Evolutionary conservation across 1,284 basidiomycete genomes (phyloP), one percentile per base, ranked within the genome.

Genomic region (Garcileccinum viscosum): DNA sequence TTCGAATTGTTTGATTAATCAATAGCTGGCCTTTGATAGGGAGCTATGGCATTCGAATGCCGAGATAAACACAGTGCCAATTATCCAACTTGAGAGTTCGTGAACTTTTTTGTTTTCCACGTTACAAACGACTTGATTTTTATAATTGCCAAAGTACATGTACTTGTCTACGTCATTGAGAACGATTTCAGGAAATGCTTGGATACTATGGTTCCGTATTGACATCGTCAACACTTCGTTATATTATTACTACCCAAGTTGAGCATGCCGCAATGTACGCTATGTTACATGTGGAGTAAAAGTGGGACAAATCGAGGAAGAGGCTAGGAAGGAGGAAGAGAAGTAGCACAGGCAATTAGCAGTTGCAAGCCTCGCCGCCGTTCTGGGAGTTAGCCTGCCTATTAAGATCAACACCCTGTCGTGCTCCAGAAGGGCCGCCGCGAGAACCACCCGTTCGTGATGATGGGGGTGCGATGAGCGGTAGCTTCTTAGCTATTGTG

Each of bases 401-500:
- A 83, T 91, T 93, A 70, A 95, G 87, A 80, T 95, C 91, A 33
- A 95, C 90, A 53, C 91, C 91, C 70, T 88, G 79, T 74, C 87
- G 83, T 73, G 84, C 82, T 58, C 85, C 82, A 68, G 72, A 69
- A 32, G 72, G 74, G 66, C 83, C 82, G 22, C 80, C 74, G 32
- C 89, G 86, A 67, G 83, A 81, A 64, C 85, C 84, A 58, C 82
- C 88, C 65, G 87, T 82, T 73, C 90, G 82, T 67, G 89, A 83
- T 59, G 90, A 82, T 66, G 90, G 87, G 56, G 92, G 88, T 62
- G 91, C 90, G n/a, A 87, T 90, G 70, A 91, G 83, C 15, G 93
- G 93, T 14, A 95, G 84, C 76, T 94, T 95, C 89, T 93, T 93
- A 77, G 93, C 93, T 95, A 75, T 71, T 66, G 64, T 67, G 68